These are phyloP conservation scores for Wickerhamomyces rabaulensis DNA, from an alignment of 805 yeast genomes.

Conservation along the genomic window DNA sequence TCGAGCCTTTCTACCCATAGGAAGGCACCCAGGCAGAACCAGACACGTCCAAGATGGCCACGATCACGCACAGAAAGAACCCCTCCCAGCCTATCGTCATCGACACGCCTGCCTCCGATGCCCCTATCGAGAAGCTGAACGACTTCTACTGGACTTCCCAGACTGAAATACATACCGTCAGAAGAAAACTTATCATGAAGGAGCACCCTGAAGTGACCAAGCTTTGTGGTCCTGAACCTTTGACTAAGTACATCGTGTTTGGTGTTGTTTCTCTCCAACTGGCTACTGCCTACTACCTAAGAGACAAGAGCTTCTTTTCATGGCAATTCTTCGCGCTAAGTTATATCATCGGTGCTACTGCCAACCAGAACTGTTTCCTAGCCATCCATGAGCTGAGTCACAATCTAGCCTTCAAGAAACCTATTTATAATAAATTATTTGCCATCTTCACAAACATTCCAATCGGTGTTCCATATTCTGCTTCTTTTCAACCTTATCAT, in stretches of 20 bases:
- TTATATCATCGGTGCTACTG: conserved; percentile 80
- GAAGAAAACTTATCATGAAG: conserved; percentile 69
- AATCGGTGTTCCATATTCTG: conserved; percentile 86
- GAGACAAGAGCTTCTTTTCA: conserved; percentile 47
- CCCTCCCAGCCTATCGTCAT: conserved; percentile 18
- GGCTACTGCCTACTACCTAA: conserved; percentile 52
- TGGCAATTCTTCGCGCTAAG: conserved; percentile 57
- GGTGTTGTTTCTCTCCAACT: conserved; percentile 69
- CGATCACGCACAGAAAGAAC: conserved; percentile 24
- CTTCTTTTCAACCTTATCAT: conserved; percentile 83
- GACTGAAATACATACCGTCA: conserved; percentile 71
- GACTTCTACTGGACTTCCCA: conserved; percentile 84
- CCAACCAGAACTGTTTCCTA: conserved; percentile 76
- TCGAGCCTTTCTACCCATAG: background rate
- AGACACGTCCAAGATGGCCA: conserved; percentile 21
- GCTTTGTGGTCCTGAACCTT: conserved; percentile 81
- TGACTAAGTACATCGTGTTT: conserved; percentile 69
- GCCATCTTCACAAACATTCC: conserved; percentile 78
- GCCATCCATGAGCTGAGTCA: conserved; percentile 89
- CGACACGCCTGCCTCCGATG: conserved; percentile 28
- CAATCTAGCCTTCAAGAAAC: conserved; percentile 76
- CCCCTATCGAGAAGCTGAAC: conserved; percentile 32
- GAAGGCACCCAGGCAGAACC: background rate
- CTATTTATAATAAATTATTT: conserved; percentile 70
- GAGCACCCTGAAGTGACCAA: conserved; percentile 76